A percentile compares a stretch with the other conserved stretches of the same genome.
Conservation (phyloP, 2,329 filamentous ascomycete genomes). For the Diaporthe aspalathi region DNA sequence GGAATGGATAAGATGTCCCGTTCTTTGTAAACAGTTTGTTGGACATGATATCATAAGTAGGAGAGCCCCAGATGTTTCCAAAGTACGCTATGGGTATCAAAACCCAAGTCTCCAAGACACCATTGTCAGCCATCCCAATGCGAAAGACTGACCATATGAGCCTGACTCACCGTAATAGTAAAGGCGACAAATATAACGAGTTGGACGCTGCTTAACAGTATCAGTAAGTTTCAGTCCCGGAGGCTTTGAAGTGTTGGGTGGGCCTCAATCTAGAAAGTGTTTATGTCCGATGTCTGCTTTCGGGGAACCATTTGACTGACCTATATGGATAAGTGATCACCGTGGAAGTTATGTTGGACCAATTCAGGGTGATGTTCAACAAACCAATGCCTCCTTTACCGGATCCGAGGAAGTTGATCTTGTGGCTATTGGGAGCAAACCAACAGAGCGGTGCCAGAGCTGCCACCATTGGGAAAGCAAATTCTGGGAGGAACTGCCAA, state of each 20-base stretch:
- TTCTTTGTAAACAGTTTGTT: conserved; percentile 40
- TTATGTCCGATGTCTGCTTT: neutral
- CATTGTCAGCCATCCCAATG: neutral
- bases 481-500: conserved; percentile 43
- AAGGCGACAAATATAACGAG: conserved; percentile 41
- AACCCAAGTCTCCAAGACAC: conserved; percentile 39
- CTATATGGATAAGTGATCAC: conserved; percentile 42
- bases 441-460: conserved; percentile 42
- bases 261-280: no score
- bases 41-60: conserved; percentile 42
- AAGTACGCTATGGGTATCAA: conserved; percentile 42
- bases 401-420: conserved; percentile 42
- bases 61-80: conserved; percentile 40
- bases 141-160: neutral
- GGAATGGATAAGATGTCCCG: conserved; percentile 39
- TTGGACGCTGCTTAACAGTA: conserved; percentile 31
- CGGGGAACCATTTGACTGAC: neutral
- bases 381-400: conserved; percentile 40
- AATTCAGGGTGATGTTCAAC: conserved; percentile 42
- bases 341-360: conserved; percentile 43
- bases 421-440: conserved; percentile 42
- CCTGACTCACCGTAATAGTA: conserved; percentile 33
- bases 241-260: neutral
- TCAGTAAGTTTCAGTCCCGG: neutral
- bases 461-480: conserved; percentile 40